A percentile compares a stretch with the other conserved stretches of the same genome.
phyloP scores from a whole-genome alignment of 306 rosid genomes.

The Vigna mungo region DNA sequence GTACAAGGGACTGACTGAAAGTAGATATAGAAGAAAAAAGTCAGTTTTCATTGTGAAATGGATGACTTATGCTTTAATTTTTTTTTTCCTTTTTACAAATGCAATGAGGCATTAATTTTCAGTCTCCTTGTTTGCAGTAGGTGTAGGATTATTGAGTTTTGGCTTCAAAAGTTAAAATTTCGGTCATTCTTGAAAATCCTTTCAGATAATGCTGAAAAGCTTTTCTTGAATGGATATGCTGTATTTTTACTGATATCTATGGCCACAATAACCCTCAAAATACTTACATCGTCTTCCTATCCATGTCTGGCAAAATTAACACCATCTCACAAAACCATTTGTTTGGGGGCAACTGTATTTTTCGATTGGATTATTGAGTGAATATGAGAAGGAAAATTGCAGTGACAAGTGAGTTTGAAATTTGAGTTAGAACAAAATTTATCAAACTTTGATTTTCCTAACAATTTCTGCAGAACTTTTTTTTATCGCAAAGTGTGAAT shows the following conservation, averaged over 20 bases:
- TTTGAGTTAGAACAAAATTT: too few species aligned
- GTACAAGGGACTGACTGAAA: conserved; percentile 57
- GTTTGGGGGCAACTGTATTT: too few species aligned
- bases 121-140: conserved; percentile 22
- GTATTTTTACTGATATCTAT: background rate
- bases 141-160: conserved; percentile 38
- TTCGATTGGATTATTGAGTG: background rate
- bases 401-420: too few species aligned
- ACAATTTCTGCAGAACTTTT: too few species aligned
- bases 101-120: conserved; percentile 54
- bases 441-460: too few species aligned
- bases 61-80: conserved; percentile 25
- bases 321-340: background rate
- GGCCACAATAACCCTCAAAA: background rate
- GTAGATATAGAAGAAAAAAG: conserved; percentile 70
- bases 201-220: background rate
- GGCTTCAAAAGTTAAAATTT: conserved; percentile 27
- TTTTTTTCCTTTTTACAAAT: conserved; percentile 48
- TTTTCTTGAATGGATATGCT: background rate
- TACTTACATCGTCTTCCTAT: background rate
- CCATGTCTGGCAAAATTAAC: background rate
- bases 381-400: background rate
- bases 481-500: too few species aligned
- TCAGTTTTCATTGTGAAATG: conserved; percentile 63
- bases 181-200: conserved; percentile 28